Evolutionary conservation across 2,329 filamentous ascomycete genomes (phyloP).

Genomic region (Uncinocarpus reesii): DNA sequence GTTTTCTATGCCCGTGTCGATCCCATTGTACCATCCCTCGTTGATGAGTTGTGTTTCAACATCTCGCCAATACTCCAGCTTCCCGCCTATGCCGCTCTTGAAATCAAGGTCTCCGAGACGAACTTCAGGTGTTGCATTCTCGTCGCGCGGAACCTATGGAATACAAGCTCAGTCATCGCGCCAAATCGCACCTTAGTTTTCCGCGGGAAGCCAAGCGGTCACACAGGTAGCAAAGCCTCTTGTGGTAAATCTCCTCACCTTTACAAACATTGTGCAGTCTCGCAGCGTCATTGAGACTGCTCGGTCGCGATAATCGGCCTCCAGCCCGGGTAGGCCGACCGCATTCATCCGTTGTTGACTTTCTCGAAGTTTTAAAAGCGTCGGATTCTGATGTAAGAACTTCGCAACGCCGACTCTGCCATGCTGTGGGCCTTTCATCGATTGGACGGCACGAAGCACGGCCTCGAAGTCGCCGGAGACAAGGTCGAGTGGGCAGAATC

Average conservation of each 20-base stretch:
- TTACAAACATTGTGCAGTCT: slow-evolving; percentile 66
- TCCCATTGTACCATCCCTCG: slow-evolving; percentile 56
- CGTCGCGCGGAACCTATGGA: slow-evolving; percentile 28
- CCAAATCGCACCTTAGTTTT: background rate
- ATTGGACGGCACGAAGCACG: slow-evolving; percentile 35
- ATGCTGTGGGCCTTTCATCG: slow-evolving; percentile 29
- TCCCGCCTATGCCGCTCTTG: slow-evolving; percentile 55
- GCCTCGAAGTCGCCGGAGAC: slow-evolving; percentile 40
- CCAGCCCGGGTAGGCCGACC: slow-evolving; percentile 30
- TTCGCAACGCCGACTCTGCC: slow-evolving; percentile 24
- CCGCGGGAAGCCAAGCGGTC: background rate
- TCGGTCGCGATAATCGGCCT: slow-evolving; percentile 39
- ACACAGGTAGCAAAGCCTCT: background rate
- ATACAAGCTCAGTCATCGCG: slow-evolving; percentile 6
- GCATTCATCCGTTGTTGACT: slow-evolving; percentile 28
- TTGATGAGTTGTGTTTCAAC: slow-evolving; percentile 54
- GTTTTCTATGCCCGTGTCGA: slow-evolving; percentile 21
- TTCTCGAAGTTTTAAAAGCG: slow-evolving; percentile 27
- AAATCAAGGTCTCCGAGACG: slow-evolving; percentile 68
- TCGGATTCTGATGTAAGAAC: slow-evolving; percentile 28
- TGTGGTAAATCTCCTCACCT: slow-evolving; percentile 36
- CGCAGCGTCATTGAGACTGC: slow-evolving; percentile 67
- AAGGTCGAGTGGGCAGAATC: slow-evolving; percentile 58
- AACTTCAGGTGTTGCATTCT: slow-evolving; percentile 29
- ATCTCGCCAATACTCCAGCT: slow-evolving; percentile 58